A percentile compares a stretch with the other conserved stretches of the same genome.
Evolutionary conservation across 495 filamentous ascomycete genomes (phyloP).

Genomic region (Eremomyces bilateralis): DNA sequence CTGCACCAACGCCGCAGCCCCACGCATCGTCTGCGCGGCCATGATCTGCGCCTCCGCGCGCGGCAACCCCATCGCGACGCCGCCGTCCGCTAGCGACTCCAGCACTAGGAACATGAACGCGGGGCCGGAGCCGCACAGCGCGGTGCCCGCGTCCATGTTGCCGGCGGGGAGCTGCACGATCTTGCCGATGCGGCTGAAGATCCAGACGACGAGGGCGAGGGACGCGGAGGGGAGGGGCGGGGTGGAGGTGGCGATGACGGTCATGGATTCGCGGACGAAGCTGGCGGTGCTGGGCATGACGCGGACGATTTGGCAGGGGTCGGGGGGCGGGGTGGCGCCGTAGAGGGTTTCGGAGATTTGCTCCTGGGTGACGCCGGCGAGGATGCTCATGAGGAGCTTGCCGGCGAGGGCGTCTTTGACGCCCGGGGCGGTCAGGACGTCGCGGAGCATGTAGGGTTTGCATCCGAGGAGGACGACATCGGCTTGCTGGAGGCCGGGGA

Average conservation of each 20-base stretch:
- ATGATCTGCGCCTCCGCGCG: slow-evolving; percentile 54
- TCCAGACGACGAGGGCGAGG: slow-evolving; percentile 44
- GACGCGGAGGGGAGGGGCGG: slow-evolving; percentile 32
- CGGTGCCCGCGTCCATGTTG: slow-evolving; percentile 53
- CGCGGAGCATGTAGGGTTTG: slow-evolving; percentile 53
- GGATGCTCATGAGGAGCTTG: slow-evolving; percentile 67
- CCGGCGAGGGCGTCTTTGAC: slow-evolving; percentile 47
- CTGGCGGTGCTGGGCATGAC: slow-evolving; percentile 63
- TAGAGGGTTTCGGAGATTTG: slow-evolving; percentile 42
- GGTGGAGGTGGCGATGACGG: slow-evolving; percentile 41
- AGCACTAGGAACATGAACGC: slow-evolving; percentile 62
- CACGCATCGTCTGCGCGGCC: slow-evolving; percentile 60
- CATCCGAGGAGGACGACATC: slow-evolving; percentile 53
- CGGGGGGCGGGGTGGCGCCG: slow-evolving; percentile 13
- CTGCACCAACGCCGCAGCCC: slow-evolving; percentile 48
- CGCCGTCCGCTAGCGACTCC: slow-evolving; percentile 57
- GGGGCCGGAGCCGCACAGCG: slow-evolving; percentile 56
- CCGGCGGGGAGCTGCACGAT: slow-evolving; percentile 39
- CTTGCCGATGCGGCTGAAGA: slow-evolving; percentile 50
- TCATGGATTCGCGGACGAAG: slow-evolving; percentile 58
- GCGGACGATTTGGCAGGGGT: slow-evolving; percentile 35
- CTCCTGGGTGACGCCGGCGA: slow-evolving; percentile 51
- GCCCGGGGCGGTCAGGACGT: slow-evolving; percentile 37
- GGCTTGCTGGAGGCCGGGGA: slow-evolving; percentile 31
- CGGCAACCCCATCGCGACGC: slow-evolving; percentile 60